Evolutionary conservation across 768 basidiomycete species (phyloP).

Genomic region (Nidularia sp.): DNA sequence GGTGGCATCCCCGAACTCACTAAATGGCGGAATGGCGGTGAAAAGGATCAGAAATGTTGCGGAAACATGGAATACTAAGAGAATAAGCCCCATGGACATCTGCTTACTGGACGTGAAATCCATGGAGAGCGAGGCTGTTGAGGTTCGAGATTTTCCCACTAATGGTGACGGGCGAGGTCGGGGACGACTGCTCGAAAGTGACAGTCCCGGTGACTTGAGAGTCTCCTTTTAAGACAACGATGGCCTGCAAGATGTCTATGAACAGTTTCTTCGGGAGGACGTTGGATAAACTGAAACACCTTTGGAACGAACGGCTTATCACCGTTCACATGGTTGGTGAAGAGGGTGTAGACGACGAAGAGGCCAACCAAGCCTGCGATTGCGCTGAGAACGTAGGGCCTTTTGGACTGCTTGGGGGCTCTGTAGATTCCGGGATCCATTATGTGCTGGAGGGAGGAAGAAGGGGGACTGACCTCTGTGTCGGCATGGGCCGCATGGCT

Average conservation of each 20-base stretch:
- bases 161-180: slow-evolving; percentile 50
- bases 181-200: slow-evolving; percentile 54
- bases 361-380: too few species aligned
- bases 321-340: too few species aligned
- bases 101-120: slow-evolving; percentile 80
- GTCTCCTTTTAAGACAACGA: slow-evolving; percentile 58
- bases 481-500: too few species aligned
- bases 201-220: slow-evolving; percentile 61
- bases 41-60: not conserved
- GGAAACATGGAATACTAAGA: too few species aligned
- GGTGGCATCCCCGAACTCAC: slow-evolving; percentile 56
- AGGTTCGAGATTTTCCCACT: slow-evolving; percentile 61
- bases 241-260: slow-evolving; percentile 15
- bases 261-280: not conserved
- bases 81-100: too few species aligned
- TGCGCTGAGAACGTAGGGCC: too few species aligned
- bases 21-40: slow-evolving; percentile 2
- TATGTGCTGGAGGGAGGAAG: too few species aligned
- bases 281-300: not conserved
- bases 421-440: too few species aligned
- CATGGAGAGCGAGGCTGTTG: slow-evolving; percentile 52
- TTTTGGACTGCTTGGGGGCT: too few species aligned
- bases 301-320: too few species aligned
- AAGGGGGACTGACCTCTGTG: too few species aligned
- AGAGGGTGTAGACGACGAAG: too few species aligned